phyloP scores from a whole-genome alignment of 1,284 basidiomycete species.

The Cryptococcus sp. region DNA sequence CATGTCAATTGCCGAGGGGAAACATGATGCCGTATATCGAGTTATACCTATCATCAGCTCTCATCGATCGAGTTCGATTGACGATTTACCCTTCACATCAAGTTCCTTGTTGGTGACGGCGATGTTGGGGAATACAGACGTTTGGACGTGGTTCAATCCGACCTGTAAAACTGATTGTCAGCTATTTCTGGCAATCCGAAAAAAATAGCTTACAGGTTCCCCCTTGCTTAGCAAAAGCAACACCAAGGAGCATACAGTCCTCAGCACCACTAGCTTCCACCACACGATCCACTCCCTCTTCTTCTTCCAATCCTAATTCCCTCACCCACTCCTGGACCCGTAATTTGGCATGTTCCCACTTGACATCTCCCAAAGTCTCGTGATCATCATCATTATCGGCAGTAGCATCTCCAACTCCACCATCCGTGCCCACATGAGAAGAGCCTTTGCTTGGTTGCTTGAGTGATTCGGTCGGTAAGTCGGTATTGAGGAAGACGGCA shows the following conservation, averaged over 20 bases:
- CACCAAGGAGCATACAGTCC: constrained; percentile 58
- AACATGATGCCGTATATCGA: constrained; percentile 45
- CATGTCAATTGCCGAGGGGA: constrained; percentile 54
- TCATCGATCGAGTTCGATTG: background rate
- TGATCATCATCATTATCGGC: constrained; percentile 13
- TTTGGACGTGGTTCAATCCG: constrained; percentile 43
- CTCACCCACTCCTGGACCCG: constrained; percentile 24
- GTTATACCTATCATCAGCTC: constrained; percentile 30
- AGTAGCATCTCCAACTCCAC: constrained; percentile 28
- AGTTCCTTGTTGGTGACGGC: constrained; percentile 63
- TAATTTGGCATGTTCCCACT: constrained; percentile 38
- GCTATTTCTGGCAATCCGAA: background rate
- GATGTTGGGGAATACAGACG: constrained; percentile 39
- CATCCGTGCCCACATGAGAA: constrained; percentile 10
- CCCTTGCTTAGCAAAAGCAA: constrained; percentile 62
- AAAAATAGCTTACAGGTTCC: constrained; percentile 6
- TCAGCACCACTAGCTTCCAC: constrained; percentile 60
- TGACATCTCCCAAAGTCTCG: constrained; percentile 32
- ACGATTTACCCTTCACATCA: constrained; percentile 60
- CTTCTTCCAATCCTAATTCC: constrained; percentile 27
- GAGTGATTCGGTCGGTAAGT: constrained; percentile 16
- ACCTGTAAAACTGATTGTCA: constrained; percentile 23
- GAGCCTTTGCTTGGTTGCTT: background rate
- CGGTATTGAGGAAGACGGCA: constrained; percentile 34
- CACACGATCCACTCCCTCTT: constrained; percentile 57